Evolutionary conservation across 1,284 basidiomycete species (phyloP).

Genomic region (Cryptococcus sp.): DNA sequence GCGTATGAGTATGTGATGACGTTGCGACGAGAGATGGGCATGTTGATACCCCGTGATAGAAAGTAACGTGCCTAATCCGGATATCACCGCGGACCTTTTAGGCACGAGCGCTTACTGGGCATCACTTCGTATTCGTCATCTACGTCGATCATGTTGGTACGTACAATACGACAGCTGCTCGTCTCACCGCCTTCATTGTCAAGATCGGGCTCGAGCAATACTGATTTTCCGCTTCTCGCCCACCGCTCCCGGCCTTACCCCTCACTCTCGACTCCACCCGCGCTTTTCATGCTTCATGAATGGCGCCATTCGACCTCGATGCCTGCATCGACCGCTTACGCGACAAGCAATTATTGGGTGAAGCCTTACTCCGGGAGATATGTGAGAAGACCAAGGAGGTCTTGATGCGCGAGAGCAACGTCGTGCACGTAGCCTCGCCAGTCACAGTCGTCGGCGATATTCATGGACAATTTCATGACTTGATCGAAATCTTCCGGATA

Average conservation of each 20-base stretch:
- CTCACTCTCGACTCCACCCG: background rate
- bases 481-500: slow-evolving; percentile 98
- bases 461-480: slow-evolving; percentile 97
- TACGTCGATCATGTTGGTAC: background rate
- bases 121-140: background rate
- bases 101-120: background rate
- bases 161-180: background rate
- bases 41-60: too few species aligned
- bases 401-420: slow-evolving; percentile 97
- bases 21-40: too few species aligned
- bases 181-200: background rate
- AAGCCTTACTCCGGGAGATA: slow-evolving; percentile 89
- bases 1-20: too few species aligned
- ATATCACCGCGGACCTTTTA: too few species aligned
- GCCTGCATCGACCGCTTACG: slow-evolving; percentile 88
- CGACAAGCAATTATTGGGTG: slow-evolving; percentile 87
- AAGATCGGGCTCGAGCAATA: background rate
- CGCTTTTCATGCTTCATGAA: slow-evolving; percentile 43
- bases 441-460: slow-evolving; percentile 99
- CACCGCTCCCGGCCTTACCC: background rate
- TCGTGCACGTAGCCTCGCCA: slow-evolving; percentile 96
- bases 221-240: background rate
- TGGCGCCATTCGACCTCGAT: slow-evolving; percentile 93
- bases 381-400: slow-evolving; percentile 99
- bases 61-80: too few species aligned